Base-by-base conservation (phyloP, 805 yeast species). In the Saccharomyces eubayanus region DNA sequence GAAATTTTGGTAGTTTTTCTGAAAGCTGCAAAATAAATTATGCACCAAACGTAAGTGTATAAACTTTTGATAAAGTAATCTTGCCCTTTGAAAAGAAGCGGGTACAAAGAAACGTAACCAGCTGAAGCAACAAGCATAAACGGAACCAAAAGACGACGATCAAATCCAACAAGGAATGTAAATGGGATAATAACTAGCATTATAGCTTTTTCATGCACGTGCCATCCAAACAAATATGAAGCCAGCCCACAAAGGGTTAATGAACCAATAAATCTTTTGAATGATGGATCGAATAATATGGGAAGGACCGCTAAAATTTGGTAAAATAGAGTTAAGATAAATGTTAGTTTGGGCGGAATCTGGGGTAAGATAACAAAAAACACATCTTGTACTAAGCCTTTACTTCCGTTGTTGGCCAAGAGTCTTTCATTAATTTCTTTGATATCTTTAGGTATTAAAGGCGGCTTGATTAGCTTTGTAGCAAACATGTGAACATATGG, bases 161-260 rank as follows among this genome's bases (percentile, higher is more conserved):
- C 96, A 41, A 79, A 75, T 12, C 83, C 76, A 3, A 84, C 86
- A 28, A 91, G 70, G 66, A 94, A 84, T 6, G 94, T 78, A 68
- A 89, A 83, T 1, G 99, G 99, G 59, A 94, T 80, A 8, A 94
- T 86, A 2, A 92, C 85, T 21, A 91, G 69, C 76, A 94, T 77
- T n/a, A 94, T 82, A 0, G 98, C 98, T 77, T 94, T 94, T 70
- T 94, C 99, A 72, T 94, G 99, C 27, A 94, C 99, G 65, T 94
- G 98, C 97, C 98, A 94, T 5, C 99, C 99, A 71, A 94, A 94
- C 49, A 94, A 72, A 65, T 88, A 94, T 2, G 96, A 87, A 0
- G 96, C 84, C 71, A 82, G 89, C 3, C 95, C 98, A 71, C 98
- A 92, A 49, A 92, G 76, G 0, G 97, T 85, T 61, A 94, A 71